Percentiles rank a stretch among this genome's conserved stretches.
phyloP scores from a whole-genome alignment of 805 yeast species.

The Saccharomyces mikatae region DNA sequence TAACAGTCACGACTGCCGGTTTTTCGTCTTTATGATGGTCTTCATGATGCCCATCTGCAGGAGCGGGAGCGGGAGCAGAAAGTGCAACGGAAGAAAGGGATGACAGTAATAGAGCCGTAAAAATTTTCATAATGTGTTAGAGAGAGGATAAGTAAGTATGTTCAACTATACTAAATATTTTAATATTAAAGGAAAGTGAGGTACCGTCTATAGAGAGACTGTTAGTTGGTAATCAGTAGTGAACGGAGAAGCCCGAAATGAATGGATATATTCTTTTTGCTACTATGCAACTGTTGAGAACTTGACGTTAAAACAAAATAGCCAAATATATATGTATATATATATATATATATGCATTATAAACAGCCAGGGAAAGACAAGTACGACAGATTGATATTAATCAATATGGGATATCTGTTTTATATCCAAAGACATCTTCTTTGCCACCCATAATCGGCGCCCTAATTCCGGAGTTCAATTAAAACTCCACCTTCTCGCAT shows the following conservation, averaged over 20 bases:
- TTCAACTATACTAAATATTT: not conserved
- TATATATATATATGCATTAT: too few relatives aligned
- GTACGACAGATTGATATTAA: not conserved
- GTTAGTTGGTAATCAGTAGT: constrained; percentile 2
- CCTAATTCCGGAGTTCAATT: not conserved
- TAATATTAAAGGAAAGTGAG: constrained; percentile 6
- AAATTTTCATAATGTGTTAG: constrained; percentile 12
- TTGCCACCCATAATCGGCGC: not conserved
- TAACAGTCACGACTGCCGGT: constrained; percentile 26
- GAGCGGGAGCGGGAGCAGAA: constrained; percentile 13
- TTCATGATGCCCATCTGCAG: constrained; percentile 14
- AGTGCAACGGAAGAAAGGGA: constrained; percentile 17
- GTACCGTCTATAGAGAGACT: not conserved
- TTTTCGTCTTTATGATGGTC: constrained; percentile 18
- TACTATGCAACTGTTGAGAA: not conserved
- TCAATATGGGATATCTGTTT: not conserved
- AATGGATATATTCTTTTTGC: constrained; percentile 4
- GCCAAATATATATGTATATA: not conserved
- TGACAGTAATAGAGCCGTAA: constrained; percentile 8
- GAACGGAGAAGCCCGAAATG: constrained; percentile 4
- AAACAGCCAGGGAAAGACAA: not conserved
- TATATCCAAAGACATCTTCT: not conserved
- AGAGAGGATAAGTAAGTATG: constrained; percentile 1
- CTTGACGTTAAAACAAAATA: not conserved
- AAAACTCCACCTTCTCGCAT: not conserved